Conservation (phyloP, 306 rosid genomes). For the Vicia faba region DNA sequence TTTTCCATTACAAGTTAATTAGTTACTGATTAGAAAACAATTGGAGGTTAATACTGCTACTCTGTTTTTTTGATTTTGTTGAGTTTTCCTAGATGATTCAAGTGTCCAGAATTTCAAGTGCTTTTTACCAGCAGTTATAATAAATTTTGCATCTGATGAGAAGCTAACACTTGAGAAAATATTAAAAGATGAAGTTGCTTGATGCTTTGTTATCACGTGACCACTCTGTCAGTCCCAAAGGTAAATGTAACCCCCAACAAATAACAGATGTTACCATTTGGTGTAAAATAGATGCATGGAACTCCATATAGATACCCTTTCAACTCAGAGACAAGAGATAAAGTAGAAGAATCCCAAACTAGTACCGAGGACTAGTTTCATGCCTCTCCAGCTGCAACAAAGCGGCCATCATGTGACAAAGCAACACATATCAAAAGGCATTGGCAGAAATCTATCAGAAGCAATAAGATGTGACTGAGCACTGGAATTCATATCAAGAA, state of each 20-base stretch:
- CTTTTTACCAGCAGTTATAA: constrained; percentile 72
- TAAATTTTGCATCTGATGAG: constrained; percentile 62
- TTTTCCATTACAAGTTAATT: no score
- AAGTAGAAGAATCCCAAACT: constrained; percentile 61
- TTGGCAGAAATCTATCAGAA: constrained; percentile 54
- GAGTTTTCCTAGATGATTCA: constrained; percentile 57
- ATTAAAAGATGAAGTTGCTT: constrained; percentile 66
- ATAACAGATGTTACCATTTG: constrained; percentile 74
- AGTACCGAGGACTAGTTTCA: constrained; percentile 68
- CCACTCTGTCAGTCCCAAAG: constrained; percentile 74
- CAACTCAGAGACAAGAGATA: constrained; percentile 55
- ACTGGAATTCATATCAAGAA: constrained; percentile 56
- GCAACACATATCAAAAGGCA: constrained; percentile 72
- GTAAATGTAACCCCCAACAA: constrained; percentile 68
- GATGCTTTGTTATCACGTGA: constrained; percentile 61
- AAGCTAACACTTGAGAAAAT: constrained; percentile 62
- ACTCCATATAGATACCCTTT: constrained; percentile 67
- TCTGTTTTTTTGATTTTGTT: no score
- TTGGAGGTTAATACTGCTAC: no score
- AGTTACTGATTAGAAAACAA: no score
- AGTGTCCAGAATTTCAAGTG: constrained; percentile 77
- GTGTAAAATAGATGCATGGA: constrained; percentile 72
- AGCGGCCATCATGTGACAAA: constrained; percentile 62
- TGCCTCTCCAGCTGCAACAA: constrained; percentile 77
- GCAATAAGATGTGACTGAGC: constrained; percentile 64